These are phyloP conservation scores for Exophiala phaeomuriformis DNA, from an alignment of 2,329 filamentous ascomycete species.

Conservation along the genomic window DNA sequence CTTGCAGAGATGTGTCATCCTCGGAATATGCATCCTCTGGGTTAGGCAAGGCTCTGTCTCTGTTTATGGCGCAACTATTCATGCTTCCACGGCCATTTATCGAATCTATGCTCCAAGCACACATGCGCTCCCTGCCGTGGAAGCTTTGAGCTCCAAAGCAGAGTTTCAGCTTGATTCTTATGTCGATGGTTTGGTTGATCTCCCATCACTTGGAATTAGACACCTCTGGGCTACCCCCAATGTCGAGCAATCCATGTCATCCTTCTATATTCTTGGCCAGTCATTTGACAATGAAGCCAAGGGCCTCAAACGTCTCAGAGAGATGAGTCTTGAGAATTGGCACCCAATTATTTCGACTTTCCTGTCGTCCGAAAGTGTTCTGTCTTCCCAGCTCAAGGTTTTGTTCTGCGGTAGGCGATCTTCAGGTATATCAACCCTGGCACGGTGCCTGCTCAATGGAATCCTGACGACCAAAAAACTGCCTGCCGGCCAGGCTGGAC, in stretches of 20 bases:
- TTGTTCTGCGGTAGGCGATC: conserved; percentile 50
- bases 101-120: conserved; percentile 51
- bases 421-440: conserved; percentile 55
- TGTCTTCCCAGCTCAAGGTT: conserved; percentile 28
- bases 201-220: conserved; percentile 10
- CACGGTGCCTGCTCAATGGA: conserved; percentile 49
- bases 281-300: conserved; percentile 17
- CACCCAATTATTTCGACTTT: conserved; percentile 4
- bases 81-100: conserved; percentile 38
- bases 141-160: conserved; percentile 21
- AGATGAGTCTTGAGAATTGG: conserved; percentile 11
- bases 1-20: conserved; percentile 35
- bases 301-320: conserved; percentile 8
- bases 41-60: conserved; percentile 50
- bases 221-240: conserved; percentile 12
- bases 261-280: conserved; percentile 20
- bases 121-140: conserved; percentile 50
- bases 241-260: background rate
- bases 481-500: background rate
- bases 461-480: conserved; percentile 36
- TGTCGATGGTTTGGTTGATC: conserved; percentile 7
- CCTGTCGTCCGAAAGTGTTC: background rate
- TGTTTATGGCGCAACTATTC: conserved; percentile 52
- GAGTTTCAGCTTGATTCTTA: conserved; percentile 20
- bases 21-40: conserved; percentile 53